Percentiles rank a stretch among this genome's conserved stretches.
Evolutionary conservation across 345 rosid genomes (phyloP).

Genomic region (Euphorbia tirucalli): DNA sequence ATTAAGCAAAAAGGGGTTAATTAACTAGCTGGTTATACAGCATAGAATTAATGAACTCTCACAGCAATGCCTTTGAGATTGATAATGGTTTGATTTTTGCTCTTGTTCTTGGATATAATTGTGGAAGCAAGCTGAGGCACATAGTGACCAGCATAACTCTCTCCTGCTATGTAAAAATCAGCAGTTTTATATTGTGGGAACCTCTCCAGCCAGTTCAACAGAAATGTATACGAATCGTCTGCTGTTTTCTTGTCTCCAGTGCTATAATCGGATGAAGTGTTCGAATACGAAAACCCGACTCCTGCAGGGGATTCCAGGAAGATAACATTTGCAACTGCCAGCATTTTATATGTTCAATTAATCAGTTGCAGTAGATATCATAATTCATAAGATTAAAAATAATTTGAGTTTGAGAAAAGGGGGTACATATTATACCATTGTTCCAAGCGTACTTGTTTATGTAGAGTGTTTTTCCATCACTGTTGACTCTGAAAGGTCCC

Average conservation of each 20-base stretch:
- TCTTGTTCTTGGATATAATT: slow-evolving; percentile 32
- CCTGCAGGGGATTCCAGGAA: slow-evolving; percentile 55
- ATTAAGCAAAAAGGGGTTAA: too few relatives aligned
- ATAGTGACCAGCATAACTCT: slow-evolving; percentile 53
- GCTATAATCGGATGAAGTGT: slow-evolving; percentile 36
- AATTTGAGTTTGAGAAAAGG: too few relatives aligned
- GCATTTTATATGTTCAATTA: not conserved
- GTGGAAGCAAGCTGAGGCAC: slow-evolving; percentile 47
- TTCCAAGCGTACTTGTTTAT: slow-evolving; percentile 17
- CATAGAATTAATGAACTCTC: slow-evolving; percentile 19
- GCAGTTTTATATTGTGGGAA: slow-evolving; percentile 40
- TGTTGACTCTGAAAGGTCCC: slow-evolving; percentile 26
- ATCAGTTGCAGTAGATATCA: too few relatives aligned
- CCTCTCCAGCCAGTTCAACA: slow-evolving; percentile 47
- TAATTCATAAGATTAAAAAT: too few relatives aligned
- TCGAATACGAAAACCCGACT: slow-evolving; percentile 55
- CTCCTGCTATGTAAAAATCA: slow-evolving; percentile 39
- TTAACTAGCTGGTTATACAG: too few relatives aligned
- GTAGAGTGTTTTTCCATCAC: slow-evolving; percentile 16
- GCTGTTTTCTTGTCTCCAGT: slow-evolving; percentile 47
- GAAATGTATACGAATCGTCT: slow-evolving; percentile 38
- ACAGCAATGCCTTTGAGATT: slow-evolving; percentile 58
- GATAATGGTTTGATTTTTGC: slow-evolving; percentile 25
- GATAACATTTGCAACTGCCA: slow-evolving; percentile 43
- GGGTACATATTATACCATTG: slow-evolving; percentile 2